These are phyloP conservation scores for Daldinia bambusicola DNA, from an alignment of 495 filamentous ascomycete genomes.

Conservation along the genomic window DNA sequence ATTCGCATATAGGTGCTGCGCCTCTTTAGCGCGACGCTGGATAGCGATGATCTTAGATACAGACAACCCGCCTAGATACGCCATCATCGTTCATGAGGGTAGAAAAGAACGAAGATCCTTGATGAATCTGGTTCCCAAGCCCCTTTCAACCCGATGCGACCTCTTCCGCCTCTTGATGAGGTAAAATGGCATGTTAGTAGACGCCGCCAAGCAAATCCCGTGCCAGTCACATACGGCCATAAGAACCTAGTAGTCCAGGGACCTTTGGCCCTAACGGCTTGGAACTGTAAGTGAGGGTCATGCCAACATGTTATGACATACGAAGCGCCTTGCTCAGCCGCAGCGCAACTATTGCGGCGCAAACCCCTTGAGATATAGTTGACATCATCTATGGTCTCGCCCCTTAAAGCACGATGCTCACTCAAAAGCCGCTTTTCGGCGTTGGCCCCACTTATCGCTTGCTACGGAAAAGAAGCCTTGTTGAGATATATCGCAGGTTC, in stretches of 20 bases:
- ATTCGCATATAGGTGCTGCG: not conserved
- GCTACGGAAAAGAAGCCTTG: not conserved
- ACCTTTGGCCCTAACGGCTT: not conserved
- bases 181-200: too few species aligned
- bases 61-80: not conserved
- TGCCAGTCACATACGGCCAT: not conserved
- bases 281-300: not conserved
- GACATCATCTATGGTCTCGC: not conserved
- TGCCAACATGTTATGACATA: not conserved
- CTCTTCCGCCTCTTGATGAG: not conserved
- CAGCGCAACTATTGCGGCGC: not conserved
- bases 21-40: not conserved
- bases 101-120: not conserved
- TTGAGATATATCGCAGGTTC: not conserved
- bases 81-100: not conserved
- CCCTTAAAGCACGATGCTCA: not conserved
- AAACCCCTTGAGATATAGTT: not conserved
- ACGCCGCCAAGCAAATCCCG: not conserved
- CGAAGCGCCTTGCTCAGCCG: slow-evolving; percentile 9
- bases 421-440: not conserved
- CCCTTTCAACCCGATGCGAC: not conserved
- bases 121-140: not conserved
- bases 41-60: not conserved
- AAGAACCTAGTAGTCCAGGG: not conserved
- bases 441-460: not conserved